phyloP scores from a whole-genome alignment of 2,329 filamentous ascomycete genomes.

The Xylariaceae sp. region DNA sequence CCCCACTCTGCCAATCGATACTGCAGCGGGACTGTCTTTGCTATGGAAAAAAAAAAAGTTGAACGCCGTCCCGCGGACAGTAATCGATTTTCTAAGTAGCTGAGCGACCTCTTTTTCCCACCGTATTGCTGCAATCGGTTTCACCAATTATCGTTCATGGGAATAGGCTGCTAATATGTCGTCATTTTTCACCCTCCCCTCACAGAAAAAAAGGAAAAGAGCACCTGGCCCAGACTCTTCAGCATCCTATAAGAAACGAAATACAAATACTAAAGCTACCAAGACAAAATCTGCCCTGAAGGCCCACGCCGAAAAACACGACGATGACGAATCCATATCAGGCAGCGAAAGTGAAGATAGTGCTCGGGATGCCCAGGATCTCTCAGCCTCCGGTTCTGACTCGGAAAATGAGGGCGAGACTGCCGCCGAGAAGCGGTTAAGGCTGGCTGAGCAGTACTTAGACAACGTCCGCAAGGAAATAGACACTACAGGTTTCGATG shows the following conservation, averaged over 20 bases:
- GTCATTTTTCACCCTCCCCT: constrained; percentile 90
- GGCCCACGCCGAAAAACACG: constrained; percentile 49
- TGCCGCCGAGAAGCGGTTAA: constrained; percentile 78
- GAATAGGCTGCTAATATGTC: constrained; percentile 55
- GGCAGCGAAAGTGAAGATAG: constrained; percentile 66
- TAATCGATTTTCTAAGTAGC: too few species aligned
- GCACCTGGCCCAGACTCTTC: constrained; percentile 40
- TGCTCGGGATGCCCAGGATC: constrained; percentile 41
- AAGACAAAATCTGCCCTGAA: constrained; percentile 37
- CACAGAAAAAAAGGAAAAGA: constrained; percentile 88
- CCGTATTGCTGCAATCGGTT: too few species aligned
- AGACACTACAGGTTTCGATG: constrained; percentile 79
- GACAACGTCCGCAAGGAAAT: constrained; percentile 83
- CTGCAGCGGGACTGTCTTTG: neutral
- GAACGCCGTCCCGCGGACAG: neutral
- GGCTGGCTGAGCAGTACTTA: constrained; percentile 87
- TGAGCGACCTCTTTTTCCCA: too few species aligned
- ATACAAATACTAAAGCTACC: constrained; percentile 41
- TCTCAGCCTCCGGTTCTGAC: constrained; percentile 26
- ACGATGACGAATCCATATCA: constrained; percentile 76
- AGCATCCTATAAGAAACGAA: constrained; percentile 49
- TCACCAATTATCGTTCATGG: neutral
- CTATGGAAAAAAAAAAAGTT: neutral
- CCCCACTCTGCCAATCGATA: constrained; percentile 2
- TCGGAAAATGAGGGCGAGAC: constrained; percentile 82